Conservation (phyloP, 2,329 filamentous ascomycete genomes). For the Ophiostoma perfectum region DNA sequence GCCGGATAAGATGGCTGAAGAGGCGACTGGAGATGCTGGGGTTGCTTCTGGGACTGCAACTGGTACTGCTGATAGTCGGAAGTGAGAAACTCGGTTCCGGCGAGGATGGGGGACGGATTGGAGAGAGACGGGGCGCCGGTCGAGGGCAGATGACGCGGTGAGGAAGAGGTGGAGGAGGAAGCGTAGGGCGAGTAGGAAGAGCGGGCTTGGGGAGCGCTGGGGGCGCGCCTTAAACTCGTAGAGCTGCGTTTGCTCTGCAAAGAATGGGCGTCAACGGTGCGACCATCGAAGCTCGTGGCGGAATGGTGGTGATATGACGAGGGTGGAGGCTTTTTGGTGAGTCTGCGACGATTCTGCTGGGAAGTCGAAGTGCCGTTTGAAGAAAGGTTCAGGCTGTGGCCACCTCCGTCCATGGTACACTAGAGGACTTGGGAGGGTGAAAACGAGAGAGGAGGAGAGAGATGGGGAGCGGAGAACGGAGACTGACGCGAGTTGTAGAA, state of each 20-base stretch:
- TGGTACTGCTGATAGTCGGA: constrained; percentile 34
- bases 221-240: constrained; percentile 55
- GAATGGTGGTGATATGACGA: constrained; percentile 45
- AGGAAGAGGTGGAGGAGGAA: constrained; percentile 41
- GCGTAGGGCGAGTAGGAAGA: constrained; percentile 45
- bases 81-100: constrained; percentile 42
- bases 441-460: constrained; percentile 6
- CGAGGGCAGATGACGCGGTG: constrained; percentile 43
- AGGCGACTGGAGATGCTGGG: constrained; percentile 14
- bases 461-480: constrained; percentile 21
- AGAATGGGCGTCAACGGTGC: constrained; percentile 49
- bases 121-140: constrained; percentile 29
- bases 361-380: constrained; percentile 41
- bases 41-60: constrained; percentile 23
- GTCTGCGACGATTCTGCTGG: constrained; percentile 45
- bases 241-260: constrained; percentile 60
- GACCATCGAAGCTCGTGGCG: constrained; percentile 48
- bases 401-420: constrained; percentile 42
- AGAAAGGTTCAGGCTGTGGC: constrained; percentile 35
- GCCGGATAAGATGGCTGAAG: constrained; percentile 14
- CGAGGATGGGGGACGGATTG: constrained; percentile 43
- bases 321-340: constrained; percentile 58
- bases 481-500: constrained; percentile 10
- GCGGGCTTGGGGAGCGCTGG: constrained; percentile 52
- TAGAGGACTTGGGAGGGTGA: constrained; percentile 19